phyloP scores from a whole-genome alignment of 179 eudicot genomes.

The Silene vulgaris region DNA sequence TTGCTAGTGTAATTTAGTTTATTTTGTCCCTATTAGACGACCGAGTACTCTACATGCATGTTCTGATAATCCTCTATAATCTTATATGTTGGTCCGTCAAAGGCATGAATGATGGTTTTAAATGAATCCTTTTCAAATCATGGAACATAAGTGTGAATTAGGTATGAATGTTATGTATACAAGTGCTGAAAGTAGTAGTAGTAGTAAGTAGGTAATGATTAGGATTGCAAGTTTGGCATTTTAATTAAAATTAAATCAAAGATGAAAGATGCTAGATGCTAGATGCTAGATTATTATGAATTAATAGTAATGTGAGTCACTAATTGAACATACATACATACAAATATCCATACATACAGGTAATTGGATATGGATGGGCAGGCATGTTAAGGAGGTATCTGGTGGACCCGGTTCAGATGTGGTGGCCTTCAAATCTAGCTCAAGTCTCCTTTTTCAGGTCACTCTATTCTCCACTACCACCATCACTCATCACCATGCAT shows the following conservation, averaged over 20 bases:
- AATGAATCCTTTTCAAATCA: background rate
- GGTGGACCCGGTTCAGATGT: slow-evolving; percentile 94
- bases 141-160: background rate
- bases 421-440: slow-evolving; percentile 98
- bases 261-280: background rate
- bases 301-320: background rate
- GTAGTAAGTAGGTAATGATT: background rate
- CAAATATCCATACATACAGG: slow-evolving; percentile 38
- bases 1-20: background rate
- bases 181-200: background rate
- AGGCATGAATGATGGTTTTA: background rate
- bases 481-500: background rate
- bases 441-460: slow-evolving; percentile 95
- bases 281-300: background rate
- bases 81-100: too few species aligned
- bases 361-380: slow-evolving; percentile 97
- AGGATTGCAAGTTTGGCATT: too few species aligned
- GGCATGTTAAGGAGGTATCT: slow-evolving; percentile 84
- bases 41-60: background rate
- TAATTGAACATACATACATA: background rate
- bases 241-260: too few species aligned
- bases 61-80: too few species aligned
- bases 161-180: background rate
- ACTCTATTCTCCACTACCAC: background rate
- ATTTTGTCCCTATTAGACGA: background rate